phyloP scores from a whole-genome alignment of 179 eudicot genomes.

The Camellia oleifera region DNA sequence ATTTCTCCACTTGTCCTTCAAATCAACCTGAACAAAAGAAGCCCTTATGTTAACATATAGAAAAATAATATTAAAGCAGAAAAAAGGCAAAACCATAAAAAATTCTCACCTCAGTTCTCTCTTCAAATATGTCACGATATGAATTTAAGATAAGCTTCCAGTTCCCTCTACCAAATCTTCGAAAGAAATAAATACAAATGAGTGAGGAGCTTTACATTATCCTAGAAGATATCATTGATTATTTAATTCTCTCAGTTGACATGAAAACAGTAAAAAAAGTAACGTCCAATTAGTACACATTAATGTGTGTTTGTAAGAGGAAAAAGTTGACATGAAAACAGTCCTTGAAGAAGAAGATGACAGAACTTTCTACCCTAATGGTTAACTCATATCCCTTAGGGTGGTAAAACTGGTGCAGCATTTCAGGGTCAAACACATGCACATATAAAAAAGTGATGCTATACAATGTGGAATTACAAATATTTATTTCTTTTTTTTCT shows the following conservation, averaged over 20 bases:
- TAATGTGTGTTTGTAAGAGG: too few species aligned
- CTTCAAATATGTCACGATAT: conserved; percentile 39
- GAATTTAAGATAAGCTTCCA: conserved; percentile 53
- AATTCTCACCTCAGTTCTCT: conserved; percentile 46
- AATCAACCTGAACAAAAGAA: conserved; percentile 43
- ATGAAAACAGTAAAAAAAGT: not conserved
- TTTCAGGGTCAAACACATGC: not conserved
- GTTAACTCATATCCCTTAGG: not conserved
- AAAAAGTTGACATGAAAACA: not conserved
- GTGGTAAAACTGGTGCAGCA: not conserved
- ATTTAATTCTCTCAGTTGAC: not conserved
- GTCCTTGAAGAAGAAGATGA: not conserved
- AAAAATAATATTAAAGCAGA: not conserved
- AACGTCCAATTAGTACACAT: too few species aligned
- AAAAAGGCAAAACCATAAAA: not conserved
- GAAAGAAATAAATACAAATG: conserved; percentile 14
- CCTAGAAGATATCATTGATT: not conserved
- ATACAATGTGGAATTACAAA: not conserved
- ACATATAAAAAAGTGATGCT: not conserved
- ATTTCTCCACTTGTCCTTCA: conserved; percentile 93
- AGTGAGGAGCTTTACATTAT: not conserved
- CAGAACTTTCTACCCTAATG: too few species aligned
- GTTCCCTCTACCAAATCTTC: conserved; percentile 52
- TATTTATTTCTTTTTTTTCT: not conserved
- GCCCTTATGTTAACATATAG: not conserved